Percentiles rank a stretch among this genome's conserved stretches.
Conservation (phyloP, 305 asterid genomes). For the Rubia tinctorum region DNA sequence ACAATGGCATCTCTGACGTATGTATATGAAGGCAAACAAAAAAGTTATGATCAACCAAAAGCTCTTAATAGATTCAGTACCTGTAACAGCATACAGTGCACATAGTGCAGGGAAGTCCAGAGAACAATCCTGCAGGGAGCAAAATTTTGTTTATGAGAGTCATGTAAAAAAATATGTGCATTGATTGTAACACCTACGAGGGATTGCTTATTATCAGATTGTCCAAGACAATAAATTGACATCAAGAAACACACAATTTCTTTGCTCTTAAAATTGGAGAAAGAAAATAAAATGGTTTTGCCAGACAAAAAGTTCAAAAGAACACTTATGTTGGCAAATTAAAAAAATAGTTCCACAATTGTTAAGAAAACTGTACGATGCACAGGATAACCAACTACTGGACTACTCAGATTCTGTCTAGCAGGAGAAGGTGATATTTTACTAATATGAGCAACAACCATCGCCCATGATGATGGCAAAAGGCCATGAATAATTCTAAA, state of each 20-base stretch:
- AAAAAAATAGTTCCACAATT: neutral
- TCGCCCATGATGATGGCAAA: neutral
- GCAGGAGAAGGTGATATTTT: neutral
- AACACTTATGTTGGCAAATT: neutral
- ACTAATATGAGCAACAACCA: neutral
- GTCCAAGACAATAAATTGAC: neutral
- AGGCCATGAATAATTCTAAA: neutral
- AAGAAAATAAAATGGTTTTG: neutral
- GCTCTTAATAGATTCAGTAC: slow-evolving; percentile 28
- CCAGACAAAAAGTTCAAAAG: neutral
- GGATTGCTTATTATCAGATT: neutral
- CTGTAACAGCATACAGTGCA: slow-evolving; percentile 84
- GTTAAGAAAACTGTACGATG: neutral
- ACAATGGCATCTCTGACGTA: neutral
- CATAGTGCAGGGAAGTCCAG: slow-evolving; percentile 72
- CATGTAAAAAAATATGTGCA: neutral
- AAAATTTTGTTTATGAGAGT: slow-evolving; percentile 16
- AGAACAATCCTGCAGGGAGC: slow-evolving; percentile 72
- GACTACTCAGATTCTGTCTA: neutral
- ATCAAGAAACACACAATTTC: neutral
- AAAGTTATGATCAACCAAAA: neutral
- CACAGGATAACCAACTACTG: slow-evolving; percentile 1
- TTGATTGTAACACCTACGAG: neutral
- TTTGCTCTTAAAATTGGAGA: neutral
- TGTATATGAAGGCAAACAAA: neutral